Percentiles rank a stretch among this genome's conserved stretches.
Evolutionary conservation across 139 green algal species (phyloP).

Genomic region (Coelastrella sp.): DNA sequence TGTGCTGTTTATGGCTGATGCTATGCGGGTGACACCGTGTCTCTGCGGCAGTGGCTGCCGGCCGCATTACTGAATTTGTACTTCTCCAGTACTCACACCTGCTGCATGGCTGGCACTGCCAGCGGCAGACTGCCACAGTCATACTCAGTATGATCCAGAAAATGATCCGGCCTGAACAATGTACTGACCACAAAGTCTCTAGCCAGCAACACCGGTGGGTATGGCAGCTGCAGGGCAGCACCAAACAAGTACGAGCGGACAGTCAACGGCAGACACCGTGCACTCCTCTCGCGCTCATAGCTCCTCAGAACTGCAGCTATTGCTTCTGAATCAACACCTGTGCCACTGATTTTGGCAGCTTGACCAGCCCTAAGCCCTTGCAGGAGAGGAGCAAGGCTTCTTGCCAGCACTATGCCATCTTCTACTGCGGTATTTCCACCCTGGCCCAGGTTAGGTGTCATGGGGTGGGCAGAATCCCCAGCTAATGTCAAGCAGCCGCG

Average conservation of each 20-base stretch:
- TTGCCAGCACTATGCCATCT: constrained; percentile 72
- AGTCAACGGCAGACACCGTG: constrained; percentile 57
- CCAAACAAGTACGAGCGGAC: constrained; percentile 59
- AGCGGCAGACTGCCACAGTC: constrained; percentile 54
- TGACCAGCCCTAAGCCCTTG: not conserved
- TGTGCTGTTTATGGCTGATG: no score
- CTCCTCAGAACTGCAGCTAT: constrained; percentile 54
- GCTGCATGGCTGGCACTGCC: not conserved
- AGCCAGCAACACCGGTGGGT: constrained; percentile 57
- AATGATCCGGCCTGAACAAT: constrained; percentile 62
- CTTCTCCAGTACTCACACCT: not conserved
- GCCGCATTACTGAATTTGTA: no score
- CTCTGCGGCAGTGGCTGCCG: no score
- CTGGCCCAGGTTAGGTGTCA: constrained; percentile 82
- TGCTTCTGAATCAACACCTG: not conserved
- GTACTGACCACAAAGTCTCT: constrained; percentile 60
- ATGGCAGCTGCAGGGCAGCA: constrained; percentile 61
- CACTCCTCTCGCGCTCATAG: constrained; percentile 64
- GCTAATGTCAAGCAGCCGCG: constrained; percentile 64
- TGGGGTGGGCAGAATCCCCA: constrained; percentile 82
- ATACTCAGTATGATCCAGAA: constrained; percentile 73
- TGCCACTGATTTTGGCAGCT: not conserved
- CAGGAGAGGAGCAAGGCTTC: constrained; percentile 39
- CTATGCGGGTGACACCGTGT: no score
- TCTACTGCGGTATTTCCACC: constrained; percentile 80